Conservation (phyloP, 805 yeast species). For the Candida palmyrensis region DNA sequence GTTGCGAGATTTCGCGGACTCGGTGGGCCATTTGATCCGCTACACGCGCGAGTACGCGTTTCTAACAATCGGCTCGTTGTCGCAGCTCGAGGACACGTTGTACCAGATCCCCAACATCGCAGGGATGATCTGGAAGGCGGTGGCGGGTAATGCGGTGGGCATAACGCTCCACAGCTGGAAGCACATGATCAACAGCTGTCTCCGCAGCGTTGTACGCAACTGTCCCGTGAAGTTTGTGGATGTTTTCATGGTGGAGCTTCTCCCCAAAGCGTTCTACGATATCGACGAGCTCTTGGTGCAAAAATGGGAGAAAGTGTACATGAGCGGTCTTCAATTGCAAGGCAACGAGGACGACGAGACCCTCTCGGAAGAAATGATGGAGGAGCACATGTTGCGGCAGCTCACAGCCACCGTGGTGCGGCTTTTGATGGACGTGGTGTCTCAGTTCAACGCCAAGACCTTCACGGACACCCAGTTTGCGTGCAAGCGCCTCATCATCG, state of each 20-base stretch:
- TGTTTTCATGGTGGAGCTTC: conserved; percentile 66
- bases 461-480: conserved; percentile 58
- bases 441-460: conserved; percentile 59
- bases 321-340: conserved; percentile 51
- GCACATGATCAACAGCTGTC: conserved; percentile 86
- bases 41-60: conserved; percentile 96
- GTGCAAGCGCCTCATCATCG: conserved; percentile 61
- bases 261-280: conserved; percentile 71
- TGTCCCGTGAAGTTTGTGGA: conserved; percentile 73
- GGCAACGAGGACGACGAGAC: conserved; percentile 72
- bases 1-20: conserved; percentile 92
- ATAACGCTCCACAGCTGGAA: conserved; percentile 95
- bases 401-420: conserved; percentile 89
- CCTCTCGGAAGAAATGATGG: conserved; percentile 96
- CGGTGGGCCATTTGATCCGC: conserved; percentile 92
- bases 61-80: conserved; percentile 80
- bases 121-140: conserved; percentile 70
- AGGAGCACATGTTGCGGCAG: conserved; percentile 89
- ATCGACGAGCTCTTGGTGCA: conserved; percentile 68
- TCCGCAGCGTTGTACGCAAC: conserved; percentile 79
- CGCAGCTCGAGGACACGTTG: conserved; percentile 83
- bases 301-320: conserved; percentile 69
- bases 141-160: conserved; percentile 81
- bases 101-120: conserved; percentile 85
- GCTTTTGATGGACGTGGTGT: conserved; percentile 79